Evolutionary conservation across 2,329 filamentous ascomycete genomes (phyloP), one percentile per base, ranked within the genome.

Genomic region (Xylaria sp.): DNA sequence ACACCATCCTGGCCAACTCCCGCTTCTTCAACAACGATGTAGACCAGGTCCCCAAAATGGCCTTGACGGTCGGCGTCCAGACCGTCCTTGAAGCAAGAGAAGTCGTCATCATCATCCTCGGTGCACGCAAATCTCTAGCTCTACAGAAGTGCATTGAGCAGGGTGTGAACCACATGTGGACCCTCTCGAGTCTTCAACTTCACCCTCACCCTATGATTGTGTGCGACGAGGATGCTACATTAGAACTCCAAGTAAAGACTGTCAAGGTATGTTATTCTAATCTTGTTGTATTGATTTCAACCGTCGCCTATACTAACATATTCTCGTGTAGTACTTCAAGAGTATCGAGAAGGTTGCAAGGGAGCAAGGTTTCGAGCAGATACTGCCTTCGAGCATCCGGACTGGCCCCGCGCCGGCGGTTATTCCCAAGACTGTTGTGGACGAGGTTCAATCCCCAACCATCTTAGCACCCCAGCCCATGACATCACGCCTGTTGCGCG

Each of bases 151-250:
- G 91, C 72, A 87, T 96, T 69, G 93, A 96, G 78, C 90, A 90
- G 63, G 91, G 90, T 33, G 87, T 96, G 68, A 95, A 94, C 78
- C 93, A 96, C 81, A 95, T 95, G 91, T 96, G 93, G 92, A 95
- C 93, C 0, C 85, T 96, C 6, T 95, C 92, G 9, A 89, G 88
- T 61, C 83, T 96, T 47, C 93, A 96, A 77, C 82, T 95, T 69
- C 93, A 96, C 78, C 90, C 89, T 3, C 90, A 94, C 74, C 90
- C 92, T 60, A 89, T 96, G 84, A 89, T 96, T 71, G 92, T 95
- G 10, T 92, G 91, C 51, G 93, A 96, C 74, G 92, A 95, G 73
- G 92, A 95, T 75, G 90, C 90, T 17, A 92, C 90, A 1, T 81
- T 91, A 15, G 90, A 92, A 77, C 81, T 92, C 58, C 89, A 90